Base-by-base conservation (phyloP, 148 eudicot genomes). In the Spergularia bocconei region DNA sequence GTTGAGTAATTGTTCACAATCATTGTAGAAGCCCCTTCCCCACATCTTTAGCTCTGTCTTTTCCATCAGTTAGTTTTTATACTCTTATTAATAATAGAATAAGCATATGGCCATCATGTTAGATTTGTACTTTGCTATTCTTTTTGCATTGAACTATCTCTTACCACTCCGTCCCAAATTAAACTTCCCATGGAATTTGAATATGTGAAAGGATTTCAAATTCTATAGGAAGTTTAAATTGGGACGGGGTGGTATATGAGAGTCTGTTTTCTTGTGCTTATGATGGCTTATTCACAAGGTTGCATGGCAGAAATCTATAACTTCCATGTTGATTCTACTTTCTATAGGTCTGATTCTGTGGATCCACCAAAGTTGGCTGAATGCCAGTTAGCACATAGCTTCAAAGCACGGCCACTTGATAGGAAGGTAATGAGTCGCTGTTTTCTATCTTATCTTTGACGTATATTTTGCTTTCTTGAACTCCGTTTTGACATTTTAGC, bases 381-480 rank as follows among this genome's bases (percentile, higher is more conserved):
- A 63, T 29, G 68, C 39, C 84, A 84, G 65, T 38, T 71, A 36
- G 53, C 81, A 54, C 86, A 85, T 57, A 78, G 75, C 77, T 93
- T 93, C 71, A 93, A 88, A 88, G 93, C 93, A 70, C 87, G 88
- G 36, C 90, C 91, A 41, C 83, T 91, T 62, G 93, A 89, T 78
- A 90, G 73, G 13, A 81, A 81, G 83, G 83, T 81, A 77, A 61
- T 73, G 56, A 13, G 56, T 60, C 61, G 16, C 20, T 41, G 21
- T 48, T 25, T 13, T 20, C n/a, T 1, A 25, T 15, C 41, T 6
- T 33, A 57, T 25, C 47, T 38, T 23, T 14, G 33, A 75, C 11
- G 44, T 64, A 16, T 44, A 16, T 13, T 44, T 65, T 41, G 21
- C 61, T 56, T 56, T 19, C 10, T 57, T 9, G 44, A 71, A 36